Conservation (phyloP, 495 filamentous ascomycete species). For the Parathielavia hyrcaniae region DNA sequence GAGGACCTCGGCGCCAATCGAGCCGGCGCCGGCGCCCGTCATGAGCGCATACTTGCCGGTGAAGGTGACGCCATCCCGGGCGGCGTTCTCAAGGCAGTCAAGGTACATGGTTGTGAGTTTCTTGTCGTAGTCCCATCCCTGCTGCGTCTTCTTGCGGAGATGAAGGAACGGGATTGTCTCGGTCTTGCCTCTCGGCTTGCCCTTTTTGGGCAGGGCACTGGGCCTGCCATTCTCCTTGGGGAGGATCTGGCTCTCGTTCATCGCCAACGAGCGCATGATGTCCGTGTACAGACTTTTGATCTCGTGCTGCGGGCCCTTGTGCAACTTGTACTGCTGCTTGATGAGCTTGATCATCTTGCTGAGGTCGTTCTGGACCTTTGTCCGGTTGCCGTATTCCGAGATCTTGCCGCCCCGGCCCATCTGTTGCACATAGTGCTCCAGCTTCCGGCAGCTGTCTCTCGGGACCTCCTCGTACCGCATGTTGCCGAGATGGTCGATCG, state of each 20-base stretch:
- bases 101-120: slow-evolving; percentile 89
- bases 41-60: slow-evolving; percentile 94
- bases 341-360: slow-evolving; percentile 94
- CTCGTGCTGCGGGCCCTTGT: slow-evolving; percentile 87
- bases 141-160: slow-evolving; percentile 85
- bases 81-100: slow-evolving; percentile 82
- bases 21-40: slow-evolving; percentile 96
- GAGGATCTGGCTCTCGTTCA: slow-evolving; percentile 97
- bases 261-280: slow-evolving; percentile 82
- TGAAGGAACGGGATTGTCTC: slow-evolving; percentile 98
- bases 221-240: slow-evolving; percentile 64
- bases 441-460: slow-evolving; percentile 85
- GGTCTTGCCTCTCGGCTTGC: slow-evolving; percentile 76
- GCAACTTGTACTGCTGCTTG: slow-evolving; percentile 91
- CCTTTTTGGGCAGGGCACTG: slow-evolving; percentile 58
- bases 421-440: slow-evolving; percentile 97
- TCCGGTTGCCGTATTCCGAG: slow-evolving; percentile 95
- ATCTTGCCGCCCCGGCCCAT: slow-evolving; percentile 99
- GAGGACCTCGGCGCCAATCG: slow-evolving; percentile 96
- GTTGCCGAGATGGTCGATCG: slow-evolving; percentile 81
- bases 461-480: slow-evolving; percentile 83
- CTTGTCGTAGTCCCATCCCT: slow-evolving; percentile 99
- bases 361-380: slow-evolving; percentile 94
- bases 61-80: slow-evolving; percentile 80
- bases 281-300: slow-evolving; percentile 93